Conservation (phyloP, 1,139 yeast species). For the Trichomonascaceae sp. region DNA sequence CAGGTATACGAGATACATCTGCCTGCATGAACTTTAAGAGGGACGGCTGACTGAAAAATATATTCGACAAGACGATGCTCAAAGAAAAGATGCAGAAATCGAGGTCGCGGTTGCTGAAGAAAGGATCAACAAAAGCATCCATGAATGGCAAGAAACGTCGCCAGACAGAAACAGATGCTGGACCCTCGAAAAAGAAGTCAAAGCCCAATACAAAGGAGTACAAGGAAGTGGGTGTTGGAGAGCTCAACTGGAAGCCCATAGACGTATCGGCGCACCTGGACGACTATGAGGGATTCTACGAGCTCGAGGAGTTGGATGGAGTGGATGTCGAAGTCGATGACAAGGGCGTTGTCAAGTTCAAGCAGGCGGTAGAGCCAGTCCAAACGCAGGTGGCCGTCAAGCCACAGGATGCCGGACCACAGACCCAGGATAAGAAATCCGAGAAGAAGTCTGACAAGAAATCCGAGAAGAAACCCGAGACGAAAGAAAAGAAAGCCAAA, state of each 20-base stretch:
- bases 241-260: constrained; percentile 60
- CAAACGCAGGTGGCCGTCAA: constrained; percentile 10
- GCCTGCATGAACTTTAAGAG: no score
- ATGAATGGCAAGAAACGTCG: no score
- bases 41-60: no score
- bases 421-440: constrained; percentile 3
- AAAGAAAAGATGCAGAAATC: no score
- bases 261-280: constrained; percentile 74
- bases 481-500: constrained; percentile 1
- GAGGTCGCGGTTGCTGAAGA: no score
- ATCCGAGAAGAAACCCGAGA: constrained; percentile 8
- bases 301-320: constrained; percentile 88
- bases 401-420: constrained; percentile 7
- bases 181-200: no score
- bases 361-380: constrained; percentile 10
- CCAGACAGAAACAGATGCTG: no score
- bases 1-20: no score
- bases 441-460: constrained; percentile 1
- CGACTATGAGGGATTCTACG: constrained; percentile 83
- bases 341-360: constrained; percentile 27
- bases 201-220: constrained; percentile 1
- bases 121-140: no score
- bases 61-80: no score
- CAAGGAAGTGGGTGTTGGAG: constrained; percentile 13
- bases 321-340: constrained; percentile 51